These are phyloP conservation scores for Stemphylium vesicarium DNA, from an alignment of 2,329 filamentous ascomycete species.

Conservation along the genomic window DNA sequence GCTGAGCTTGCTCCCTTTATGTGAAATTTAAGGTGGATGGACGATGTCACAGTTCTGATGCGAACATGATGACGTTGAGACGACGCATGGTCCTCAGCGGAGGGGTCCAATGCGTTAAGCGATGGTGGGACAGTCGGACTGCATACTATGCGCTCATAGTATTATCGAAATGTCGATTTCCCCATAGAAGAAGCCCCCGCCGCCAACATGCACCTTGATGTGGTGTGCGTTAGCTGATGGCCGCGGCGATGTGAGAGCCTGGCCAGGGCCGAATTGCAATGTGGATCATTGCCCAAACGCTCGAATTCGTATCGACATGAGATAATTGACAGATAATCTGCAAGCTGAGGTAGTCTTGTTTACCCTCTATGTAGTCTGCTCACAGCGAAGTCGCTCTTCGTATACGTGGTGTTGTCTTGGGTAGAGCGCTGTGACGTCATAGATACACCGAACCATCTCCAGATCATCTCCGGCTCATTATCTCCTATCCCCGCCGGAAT, in stretches of 20 bases:
- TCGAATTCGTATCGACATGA: not conserved
- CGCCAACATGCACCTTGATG: not conserved
- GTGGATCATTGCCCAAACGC: not conserved
- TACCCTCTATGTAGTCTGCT: no score
- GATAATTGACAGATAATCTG: no score
- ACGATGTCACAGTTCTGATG: slow-evolving; percentile 22
- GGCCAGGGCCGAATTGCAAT: not conserved
- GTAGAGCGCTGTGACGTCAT: not conserved
- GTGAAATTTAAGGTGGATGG: slow-evolving; percentile 7
- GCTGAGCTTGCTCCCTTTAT: slow-evolving; percentile 17
- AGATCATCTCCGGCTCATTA: slow-evolving; percentile 1
- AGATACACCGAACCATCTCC: not conserved
- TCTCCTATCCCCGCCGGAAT: not conserved
- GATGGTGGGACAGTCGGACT: not conserved
- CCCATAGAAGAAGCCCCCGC: not conserved
- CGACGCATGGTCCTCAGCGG: slow-evolving; percentile 16
- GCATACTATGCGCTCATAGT: slow-evolving; percentile 1
- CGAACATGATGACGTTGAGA: slow-evolving; percentile 42
- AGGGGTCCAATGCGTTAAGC: slow-evolving; percentile 11
- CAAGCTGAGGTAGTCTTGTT: not conserved
- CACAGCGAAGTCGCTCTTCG: not conserved
- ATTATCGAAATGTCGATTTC: not conserved
- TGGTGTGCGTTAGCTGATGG: no score
- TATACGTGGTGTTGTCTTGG: not conserved
- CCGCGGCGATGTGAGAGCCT: no score